Conservation (phyloP, 2,329 filamentous ascomycete genomes). For the Microascus cirrosus region DNA sequence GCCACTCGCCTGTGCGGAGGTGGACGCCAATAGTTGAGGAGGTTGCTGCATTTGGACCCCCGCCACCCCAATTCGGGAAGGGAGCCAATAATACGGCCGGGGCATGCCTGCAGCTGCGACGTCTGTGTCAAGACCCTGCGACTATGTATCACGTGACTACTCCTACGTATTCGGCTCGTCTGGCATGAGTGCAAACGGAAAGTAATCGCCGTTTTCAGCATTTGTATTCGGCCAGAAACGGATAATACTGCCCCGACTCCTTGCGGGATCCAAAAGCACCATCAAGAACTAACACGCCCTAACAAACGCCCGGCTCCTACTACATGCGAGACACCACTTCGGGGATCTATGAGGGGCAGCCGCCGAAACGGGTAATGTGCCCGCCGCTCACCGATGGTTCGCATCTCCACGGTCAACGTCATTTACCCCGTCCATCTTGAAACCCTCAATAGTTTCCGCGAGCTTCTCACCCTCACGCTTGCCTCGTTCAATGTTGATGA, state of each 20-base stretch:
- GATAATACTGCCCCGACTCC: not conserved
- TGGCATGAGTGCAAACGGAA: not conserved
- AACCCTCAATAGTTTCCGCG: constrained; percentile 46
- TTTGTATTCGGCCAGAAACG: too few relatives aligned
- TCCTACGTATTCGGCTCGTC: not conserved
- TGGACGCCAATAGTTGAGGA: not conserved
- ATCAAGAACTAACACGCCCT: not conserved
- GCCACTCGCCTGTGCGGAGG: not conserved
- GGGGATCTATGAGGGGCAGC: not conserved
- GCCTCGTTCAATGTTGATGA: constrained; percentile 75
- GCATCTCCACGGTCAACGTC: constrained; percentile 7
- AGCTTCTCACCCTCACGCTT: constrained; percentile 57
- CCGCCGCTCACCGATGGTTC: not conserved
- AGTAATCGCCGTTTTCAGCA: too few relatives aligned
- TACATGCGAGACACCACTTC: not conserved
- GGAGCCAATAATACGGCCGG: not conserved
- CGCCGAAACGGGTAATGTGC: not conserved
- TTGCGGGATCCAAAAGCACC: not conserved
- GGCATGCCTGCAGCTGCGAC: not conserved
- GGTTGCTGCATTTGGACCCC: not conserved
- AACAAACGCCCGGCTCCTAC: not conserved
- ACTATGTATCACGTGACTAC: not conserved
- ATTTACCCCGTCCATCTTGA: constrained; percentile 18
- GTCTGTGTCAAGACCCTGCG: not conserved
- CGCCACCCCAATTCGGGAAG: not conserved